Percentiles rank a stretch among this genome's conserved stretches.
Conservation (phyloP, 2,329 filamentous ascomycete species). For the Fusarium pseudoanthophilum region DNA sequence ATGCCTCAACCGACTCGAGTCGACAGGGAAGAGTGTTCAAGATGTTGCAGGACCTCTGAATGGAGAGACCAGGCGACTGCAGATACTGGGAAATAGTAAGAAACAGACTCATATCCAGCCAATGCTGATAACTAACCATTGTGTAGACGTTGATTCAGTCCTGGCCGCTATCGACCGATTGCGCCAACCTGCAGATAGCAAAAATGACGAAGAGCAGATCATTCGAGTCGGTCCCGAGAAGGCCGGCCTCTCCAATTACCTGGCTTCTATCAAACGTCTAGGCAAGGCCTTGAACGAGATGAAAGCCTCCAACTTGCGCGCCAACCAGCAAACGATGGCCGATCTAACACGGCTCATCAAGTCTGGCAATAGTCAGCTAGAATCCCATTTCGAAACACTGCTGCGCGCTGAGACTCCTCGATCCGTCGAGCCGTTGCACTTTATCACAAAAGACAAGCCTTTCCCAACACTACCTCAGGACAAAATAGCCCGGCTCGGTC, state of each 20-base stretch:
- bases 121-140: slow-evolving; percentile 22
- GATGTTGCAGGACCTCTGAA: slow-evolving; percentile 94
- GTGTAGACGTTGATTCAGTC: slow-evolving; percentile 82
- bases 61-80: slow-evolving; percentile 88
- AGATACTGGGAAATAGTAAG: slow-evolving; percentile 82
- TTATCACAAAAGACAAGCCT: slow-evolving; percentile 85
- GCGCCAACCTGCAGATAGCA: slow-evolving; percentile 90
- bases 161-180: slow-evolving; percentile 88
- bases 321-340: slow-evolving; percentile 88
- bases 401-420: slow-evolving; percentile 79
- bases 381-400: slow-evolving; percentile 83
- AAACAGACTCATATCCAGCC: slow-evolving; percentile 10
- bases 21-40: slow-evolving; percentile 88
- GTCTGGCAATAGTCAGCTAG: slow-evolving; percentile 82
- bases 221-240: slow-evolving; percentile 88
- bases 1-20: slow-evolving; percentile 83
- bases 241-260: slow-evolving; percentile 83
- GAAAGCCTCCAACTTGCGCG: slow-evolving; percentile 87
- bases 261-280: slow-evolving; percentile 88
- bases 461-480: slow-evolving; percentile 86
- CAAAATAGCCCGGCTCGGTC: slow-evolving; percentile 76
- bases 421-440: slow-evolving; percentile 89
- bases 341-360: slow-evolving; percentile 83
- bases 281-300: slow-evolving; percentile 87
- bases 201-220: slow-evolving; percentile 90